phyloP scores from a whole-genome alignment of 2,329 filamentous ascomycete species.

The Xylariales sp. region DNA sequence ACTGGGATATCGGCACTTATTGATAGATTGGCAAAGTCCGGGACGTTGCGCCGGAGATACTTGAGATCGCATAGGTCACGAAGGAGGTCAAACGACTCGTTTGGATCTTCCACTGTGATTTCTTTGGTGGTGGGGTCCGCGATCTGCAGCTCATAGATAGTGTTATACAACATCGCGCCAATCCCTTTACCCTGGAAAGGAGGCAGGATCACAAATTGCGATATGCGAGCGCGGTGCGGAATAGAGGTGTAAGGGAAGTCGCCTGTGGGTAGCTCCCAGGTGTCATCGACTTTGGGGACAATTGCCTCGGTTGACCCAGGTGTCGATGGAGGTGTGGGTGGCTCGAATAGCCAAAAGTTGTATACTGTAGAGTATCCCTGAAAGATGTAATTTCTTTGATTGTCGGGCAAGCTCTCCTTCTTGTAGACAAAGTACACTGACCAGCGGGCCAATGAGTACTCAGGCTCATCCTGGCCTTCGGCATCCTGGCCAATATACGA shows the following conservation, averaged over 20 bases:
- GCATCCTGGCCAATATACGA: slow-evolving; percentile 56
- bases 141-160: slow-evolving; percentile 69
- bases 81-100: slow-evolving; percentile 76
- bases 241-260: slow-evolving; percentile 52
- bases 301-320: slow-evolving; percentile 20
- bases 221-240: slow-evolving; percentile 77
- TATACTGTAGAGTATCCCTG: slow-evolving; percentile 90
- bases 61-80: slow-evolving; percentile 70
- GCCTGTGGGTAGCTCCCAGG: slow-evolving; percentile 40
- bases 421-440: slow-evolving; percentile 84
- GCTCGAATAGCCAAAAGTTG: slow-evolving; percentile 68
- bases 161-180: slow-evolving; percentile 74
- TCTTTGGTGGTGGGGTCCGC: slow-evolving; percentile 68
- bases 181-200: slow-evolving; percentile 80
- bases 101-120: slow-evolving; percentile 92
- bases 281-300: slow-evolving; percentile 15
- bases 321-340: slow-evolving; percentile 38
- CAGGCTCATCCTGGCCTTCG: slow-evolving; percentile 56
- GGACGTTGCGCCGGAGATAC: slow-evolving; percentile 52
- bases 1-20: slow-evolving; percentile 50
- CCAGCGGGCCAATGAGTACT: slow-evolving; percentile 77
- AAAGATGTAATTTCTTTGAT: slow-evolving; percentile 66
- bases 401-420: slow-evolving; percentile 45
- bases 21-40: slow-evolving; percentile 52
- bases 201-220: slow-evolving; percentile 88